A percentile compares a stretch with the other conserved stretches of the same genome.
Evolutionary conservation across 345 rosid species (phyloP).

Genomic region (Corchorus capsularis): DNA sequence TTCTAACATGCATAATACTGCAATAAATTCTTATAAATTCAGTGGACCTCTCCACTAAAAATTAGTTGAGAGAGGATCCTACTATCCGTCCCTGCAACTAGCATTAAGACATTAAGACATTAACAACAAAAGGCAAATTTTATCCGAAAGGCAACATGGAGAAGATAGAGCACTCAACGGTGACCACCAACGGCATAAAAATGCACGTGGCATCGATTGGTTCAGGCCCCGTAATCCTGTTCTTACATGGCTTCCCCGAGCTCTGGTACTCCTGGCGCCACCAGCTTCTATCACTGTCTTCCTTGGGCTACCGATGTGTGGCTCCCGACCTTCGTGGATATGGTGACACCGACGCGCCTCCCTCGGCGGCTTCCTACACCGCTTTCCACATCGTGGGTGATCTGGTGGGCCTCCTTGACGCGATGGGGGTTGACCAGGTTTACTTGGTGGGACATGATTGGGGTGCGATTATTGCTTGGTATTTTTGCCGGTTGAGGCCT

Average conservation of each 20-base stretch:
- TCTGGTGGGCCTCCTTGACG: slow-evolving; percentile 50
- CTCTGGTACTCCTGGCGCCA: slow-evolving; percentile 83
- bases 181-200: slow-evolving; percentile 61
- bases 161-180: slow-evolving; percentile 59
- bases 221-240: slow-evolving; percentile 55
- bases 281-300: slow-evolving; percentile 64
- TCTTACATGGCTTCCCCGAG: slow-evolving; percentile 76
- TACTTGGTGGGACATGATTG: slow-evolving; percentile 81
- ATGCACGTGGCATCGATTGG: slow-evolving; percentile 70
- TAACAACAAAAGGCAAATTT: neutral
- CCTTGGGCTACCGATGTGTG: slow-evolving; percentile 59
- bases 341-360: slow-evolving; percentile 68
- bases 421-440: slow-evolving; percentile 44
- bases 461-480: slow-evolving; percentile 76
- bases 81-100: too few species aligned
- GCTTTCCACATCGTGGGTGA: slow-evolving; percentile 55
- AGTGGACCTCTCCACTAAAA: too few species aligned
- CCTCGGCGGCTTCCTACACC: slow-evolving; percentile 42
- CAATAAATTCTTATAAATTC: too few species aligned
- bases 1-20: too few species aligned
- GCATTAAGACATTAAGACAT: too few species aligned
- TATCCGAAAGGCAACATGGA: slow-evolving; percentile 40
- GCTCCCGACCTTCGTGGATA: slow-evolving; percentile 84
- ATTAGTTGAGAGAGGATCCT: too few species aligned
- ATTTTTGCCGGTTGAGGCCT: slow-evolving; percentile 58